Conservation (phyloP, 2,329 filamentous ascomycete genomes). For the Boeremia exigua region DNA sequence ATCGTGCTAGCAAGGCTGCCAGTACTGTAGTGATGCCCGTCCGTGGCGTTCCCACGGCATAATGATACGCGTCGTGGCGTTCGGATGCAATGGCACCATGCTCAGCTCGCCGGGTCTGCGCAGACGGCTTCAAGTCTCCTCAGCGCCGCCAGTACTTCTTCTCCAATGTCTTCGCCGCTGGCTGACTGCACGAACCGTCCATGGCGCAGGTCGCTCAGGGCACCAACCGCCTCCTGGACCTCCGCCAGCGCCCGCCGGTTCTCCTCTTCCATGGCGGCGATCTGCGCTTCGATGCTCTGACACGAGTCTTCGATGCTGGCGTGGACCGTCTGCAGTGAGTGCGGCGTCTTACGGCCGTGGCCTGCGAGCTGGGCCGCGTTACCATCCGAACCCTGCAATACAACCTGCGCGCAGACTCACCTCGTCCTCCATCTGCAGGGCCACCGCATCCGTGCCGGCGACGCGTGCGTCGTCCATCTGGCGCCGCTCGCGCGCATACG, state of each 20-base stretch:
- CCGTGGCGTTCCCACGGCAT: not conserved
- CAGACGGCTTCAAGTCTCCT: slow-evolving; percentile 69
- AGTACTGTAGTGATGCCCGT: too few relatives aligned
- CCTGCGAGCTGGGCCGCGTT: slow-evolving; percentile 61
- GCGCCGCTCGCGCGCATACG: slow-evolving; percentile 62
- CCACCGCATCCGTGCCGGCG: slow-evolving; percentile 60
- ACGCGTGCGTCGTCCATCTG: slow-evolving; percentile 63
- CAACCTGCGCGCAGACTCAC: slow-evolving; percentile 19
- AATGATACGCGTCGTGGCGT: too few relatives aligned
- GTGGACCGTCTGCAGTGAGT: slow-evolving; percentile 70
- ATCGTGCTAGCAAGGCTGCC: too few relatives aligned
- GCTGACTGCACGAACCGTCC: slow-evolving; percentile 66
- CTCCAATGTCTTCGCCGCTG: slow-evolving; percentile 64
- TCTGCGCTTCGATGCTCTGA: slow-evolving; percentile 70
- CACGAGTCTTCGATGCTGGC: slow-evolving; percentile 73
- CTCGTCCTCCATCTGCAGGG: slow-evolving; percentile 63
- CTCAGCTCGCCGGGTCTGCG: slow-evolving; percentile 32
- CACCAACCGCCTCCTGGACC: slow-evolving; percentile 70
- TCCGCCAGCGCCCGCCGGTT: slow-evolving; percentile 65
- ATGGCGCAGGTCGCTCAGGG: slow-evolving; percentile 82
- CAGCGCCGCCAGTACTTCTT: slow-evolving; percentile 72
- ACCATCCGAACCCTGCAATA: slow-evolving; percentile 17
- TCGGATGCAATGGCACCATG: too few relatives aligned
- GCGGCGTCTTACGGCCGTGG: slow-evolving; percentile 54
- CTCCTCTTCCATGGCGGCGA: slow-evolving; percentile 69